Evolutionary conservation across 148 eudicot species (phyloP), one percentile per base, ranked within the genome.

Genomic region (Heliamphora exappendiculata): DNA sequence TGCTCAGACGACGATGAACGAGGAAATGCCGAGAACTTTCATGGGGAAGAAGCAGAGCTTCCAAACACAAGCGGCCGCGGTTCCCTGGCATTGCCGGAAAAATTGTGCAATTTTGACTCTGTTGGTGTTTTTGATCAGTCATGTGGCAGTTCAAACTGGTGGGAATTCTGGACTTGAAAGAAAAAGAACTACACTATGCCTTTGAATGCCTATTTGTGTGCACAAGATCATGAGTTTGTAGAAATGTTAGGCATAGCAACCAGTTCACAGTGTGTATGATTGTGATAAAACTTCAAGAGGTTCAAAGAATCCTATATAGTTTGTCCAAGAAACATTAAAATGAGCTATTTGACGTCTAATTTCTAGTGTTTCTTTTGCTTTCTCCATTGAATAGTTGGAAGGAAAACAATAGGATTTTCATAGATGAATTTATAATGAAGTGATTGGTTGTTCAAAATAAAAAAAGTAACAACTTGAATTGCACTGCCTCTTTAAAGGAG

Each of bases 81-180:
- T 37, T 75, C 81, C n/a, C 45, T 77, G 22, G 65, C 73, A 58
- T 54, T 84, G 44, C 81, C 81, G 2, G 79, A 70, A 29, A 85
- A 79, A 79, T 86, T 90, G 93, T 77, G 86, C 82, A 82, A 77
- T 67, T 74, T 87, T 59, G 81, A 74, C 74, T 78, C 89, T 0
- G 83, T 71, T 17, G 81, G 60, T 75, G 73, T 79, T 37, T 83
- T 86, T 41, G 87, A 84, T 54, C 81, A 79, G 68, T 69, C 87
- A 22, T 81, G 77, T 77, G 78, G 82, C 36, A 75, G 44, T 76
- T 82, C 93, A 42, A 82, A 86, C 54, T 89, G 93, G 93, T 89
- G 93, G 93, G 88, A 87, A 33, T 78, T 77, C 63, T 84, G 87
- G 87, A 81, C 77, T 60, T 82, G 77, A 84, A 26, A 44, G n/a